Percentiles rank a stretch among this genome's conserved stretches.
Conservation (phyloP, 83 land plant genomes). For the Thuja plicata region DNA sequence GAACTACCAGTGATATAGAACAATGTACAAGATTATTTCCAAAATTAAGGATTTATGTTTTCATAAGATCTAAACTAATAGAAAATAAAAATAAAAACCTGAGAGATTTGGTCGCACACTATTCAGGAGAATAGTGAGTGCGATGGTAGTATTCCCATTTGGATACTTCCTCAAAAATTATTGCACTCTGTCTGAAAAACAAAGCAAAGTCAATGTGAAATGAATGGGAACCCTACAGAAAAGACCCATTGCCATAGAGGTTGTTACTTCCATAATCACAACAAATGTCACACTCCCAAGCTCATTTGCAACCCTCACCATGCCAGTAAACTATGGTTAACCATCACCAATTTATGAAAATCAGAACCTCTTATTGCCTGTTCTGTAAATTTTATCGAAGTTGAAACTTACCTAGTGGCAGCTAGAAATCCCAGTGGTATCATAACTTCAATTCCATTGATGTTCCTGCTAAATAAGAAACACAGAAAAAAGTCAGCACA, state of each 20-base stretch:
- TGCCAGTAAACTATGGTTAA: neutral
- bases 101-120: too few relatives aligned
- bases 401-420: conserved; percentile 47
- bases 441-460: conserved; percentile 65
- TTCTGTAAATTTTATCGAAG: neutral
- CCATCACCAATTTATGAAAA: neutral
- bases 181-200: too few relatives aligned
- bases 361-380: neutral
- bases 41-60: too few relatives aligned
- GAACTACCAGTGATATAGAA: too few relatives aligned
- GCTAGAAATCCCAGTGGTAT: conserved; percentile 64
- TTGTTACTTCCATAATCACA: conserved; percentile 28
- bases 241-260: conserved; percentile 38
- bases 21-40: too few relatives aligned
- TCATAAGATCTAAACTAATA: too few relatives aligned
- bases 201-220: too few relatives aligned
- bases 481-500: neutral
- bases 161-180: too few relatives aligned
- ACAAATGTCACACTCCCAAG: conserved; percentile 62
- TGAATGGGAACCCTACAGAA: conserved; percentile 30
- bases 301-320: conserved; percentile 57
- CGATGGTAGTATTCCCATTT: too few relatives aligned
- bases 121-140: too few relatives aligned
- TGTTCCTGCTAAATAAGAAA: conserved; percentile 47
- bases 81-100: too few relatives aligned